phyloP scores from a whole-genome alignment of 2,329 filamentous ascomycete genomes.

The Colletotrichum costaricense region DNA sequence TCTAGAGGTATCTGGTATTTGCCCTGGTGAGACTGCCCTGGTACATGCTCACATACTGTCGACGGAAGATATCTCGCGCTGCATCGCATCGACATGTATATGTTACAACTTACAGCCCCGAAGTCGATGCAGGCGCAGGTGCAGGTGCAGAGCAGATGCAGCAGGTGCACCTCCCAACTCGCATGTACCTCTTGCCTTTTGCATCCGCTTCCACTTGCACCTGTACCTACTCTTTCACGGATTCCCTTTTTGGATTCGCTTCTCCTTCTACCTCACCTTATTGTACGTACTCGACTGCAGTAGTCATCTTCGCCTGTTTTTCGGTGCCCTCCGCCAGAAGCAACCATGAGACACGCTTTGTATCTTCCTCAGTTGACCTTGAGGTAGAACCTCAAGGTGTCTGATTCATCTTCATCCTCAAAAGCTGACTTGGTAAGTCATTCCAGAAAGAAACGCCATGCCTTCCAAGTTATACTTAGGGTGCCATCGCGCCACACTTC shows the following conservation, averaged over 20 bases:
- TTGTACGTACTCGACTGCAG: too few species aligned
- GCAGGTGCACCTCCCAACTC: background rate
- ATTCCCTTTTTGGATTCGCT: background rate
- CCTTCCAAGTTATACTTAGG: background rate
- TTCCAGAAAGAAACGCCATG: background rate
- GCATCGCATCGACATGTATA: background rate
- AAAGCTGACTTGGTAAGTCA: background rate
- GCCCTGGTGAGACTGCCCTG: too few species aligned
- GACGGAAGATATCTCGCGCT: background rate
- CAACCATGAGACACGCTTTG: conserved; percentile 11
- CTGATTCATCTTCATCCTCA: background rate
- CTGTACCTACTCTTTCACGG: background rate
- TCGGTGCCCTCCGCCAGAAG: background rate
- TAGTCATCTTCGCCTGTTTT: background rate
- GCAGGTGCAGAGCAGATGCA: background rate
- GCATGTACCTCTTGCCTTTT: background rate
- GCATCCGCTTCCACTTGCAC: background rate
- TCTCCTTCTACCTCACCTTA: background rate
- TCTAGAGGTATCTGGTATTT: background rate
- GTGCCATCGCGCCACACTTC: conserved; percentile 6
- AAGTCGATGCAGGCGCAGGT: background rate
- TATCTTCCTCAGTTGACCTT: background rate
- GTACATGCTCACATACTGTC: background rate
- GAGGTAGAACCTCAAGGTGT: background rate
- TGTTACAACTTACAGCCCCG: background rate